Evolutionary conservation across 176 grass and related monocot species (phyloP).

Genomic region (Echinochloa phyllopogon): DNA sequence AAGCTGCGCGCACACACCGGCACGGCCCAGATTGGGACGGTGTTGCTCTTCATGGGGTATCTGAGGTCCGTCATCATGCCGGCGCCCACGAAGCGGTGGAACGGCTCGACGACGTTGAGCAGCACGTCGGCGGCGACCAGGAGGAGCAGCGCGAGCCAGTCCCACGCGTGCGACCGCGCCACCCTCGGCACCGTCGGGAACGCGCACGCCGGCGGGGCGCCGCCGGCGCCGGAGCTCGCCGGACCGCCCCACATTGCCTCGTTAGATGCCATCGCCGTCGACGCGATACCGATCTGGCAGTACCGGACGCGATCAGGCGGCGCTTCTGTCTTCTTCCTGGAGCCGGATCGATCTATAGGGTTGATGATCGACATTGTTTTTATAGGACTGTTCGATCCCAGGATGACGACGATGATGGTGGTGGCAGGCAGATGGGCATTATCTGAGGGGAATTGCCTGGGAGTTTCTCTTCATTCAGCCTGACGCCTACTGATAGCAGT

Average conservation of each 20-base stretch:
- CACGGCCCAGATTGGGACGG: slow-evolving; percentile 65
- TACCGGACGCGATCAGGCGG: neutral
- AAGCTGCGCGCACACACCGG: slow-evolving; percentile 22
- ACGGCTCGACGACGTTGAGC: slow-evolving; percentile 75
- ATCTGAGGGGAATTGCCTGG: neutral
- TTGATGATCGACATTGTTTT: neutral
- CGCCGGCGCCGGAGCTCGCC: neutral
- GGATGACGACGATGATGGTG: too few species aligned
- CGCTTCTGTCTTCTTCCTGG: neutral
- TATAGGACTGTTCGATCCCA: neutral
- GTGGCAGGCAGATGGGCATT: neutral
- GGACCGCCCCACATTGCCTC: neutral
- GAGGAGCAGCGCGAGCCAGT: slow-evolving; percentile 62
- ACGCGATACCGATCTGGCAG: neutral
- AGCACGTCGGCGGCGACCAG: slow-evolving; percentile 41
- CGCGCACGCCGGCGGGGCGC: neutral
- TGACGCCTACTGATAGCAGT: neutral
- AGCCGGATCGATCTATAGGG: neutral
- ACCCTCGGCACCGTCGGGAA: slow-evolving; percentile 31
- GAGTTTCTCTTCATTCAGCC: neutral
- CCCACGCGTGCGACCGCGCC: slow-evolving; percentile 48
- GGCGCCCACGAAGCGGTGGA: slow-evolving; percentile 72
- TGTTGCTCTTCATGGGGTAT: slow-evolving; percentile 77
- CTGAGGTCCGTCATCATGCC: slow-evolving; percentile 76
- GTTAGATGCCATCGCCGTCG: neutral